Base-by-base conservation (phyloP, 805 yeast genomes). In the Candida sithepensis region DNA sequence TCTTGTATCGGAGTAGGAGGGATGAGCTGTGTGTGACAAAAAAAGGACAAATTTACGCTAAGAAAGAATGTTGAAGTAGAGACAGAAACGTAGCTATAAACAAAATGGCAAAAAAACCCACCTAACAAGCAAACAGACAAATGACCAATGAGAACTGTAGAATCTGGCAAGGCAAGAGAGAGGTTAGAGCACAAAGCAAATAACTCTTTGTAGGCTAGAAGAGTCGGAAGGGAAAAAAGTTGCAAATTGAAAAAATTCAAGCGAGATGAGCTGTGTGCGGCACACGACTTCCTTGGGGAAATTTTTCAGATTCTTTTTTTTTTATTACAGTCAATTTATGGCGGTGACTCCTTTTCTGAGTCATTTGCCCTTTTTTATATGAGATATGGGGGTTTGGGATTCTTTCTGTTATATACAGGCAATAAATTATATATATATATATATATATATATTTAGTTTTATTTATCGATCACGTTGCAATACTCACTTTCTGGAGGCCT, bases 401-500 rank as follows among this genome's bases (percentile, higher is more conserved):
- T n/a, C n/a, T n/a, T n/a, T n/a, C n/a, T n/a, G n/a, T n/a, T n/a
- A n/a, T n/a, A n/a, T n/a, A n/a, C n/a, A n/a, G n/a, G n/a, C n/a
- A n/a, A 30, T 30, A 30, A 10, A 30, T 30, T 30, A 12, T 30
- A 30, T n/a, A 30, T 30, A 7, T 12, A 14, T 12, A 12, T 30
- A 30, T 30, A 30, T 30, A 30, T 6, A 30, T 14, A 14, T 24
- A 24, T 24, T 10, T 13, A 20, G 7, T 14, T 16, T 34, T 20
- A 4, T 41, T n/a, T 18, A 18, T 21, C n/a, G n/a, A n/a, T n/a
- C n/a, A n/a, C n/a, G n/a, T n/a, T n/a, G n/a, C n/a, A n/a, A n/a
- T n/a, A n/a, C n/a, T 36, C 20, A 56, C 48, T 55, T 50, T 40
- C 47, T 49, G 23, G 49, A 51, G 43, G 64, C 73, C 61, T 77